A percentile compares a stretch with the other conserved stretches of the same genome.
Conservation (phyloP, 1,139 yeast species). For the Saccharomycopsis hybrid region DNA sequence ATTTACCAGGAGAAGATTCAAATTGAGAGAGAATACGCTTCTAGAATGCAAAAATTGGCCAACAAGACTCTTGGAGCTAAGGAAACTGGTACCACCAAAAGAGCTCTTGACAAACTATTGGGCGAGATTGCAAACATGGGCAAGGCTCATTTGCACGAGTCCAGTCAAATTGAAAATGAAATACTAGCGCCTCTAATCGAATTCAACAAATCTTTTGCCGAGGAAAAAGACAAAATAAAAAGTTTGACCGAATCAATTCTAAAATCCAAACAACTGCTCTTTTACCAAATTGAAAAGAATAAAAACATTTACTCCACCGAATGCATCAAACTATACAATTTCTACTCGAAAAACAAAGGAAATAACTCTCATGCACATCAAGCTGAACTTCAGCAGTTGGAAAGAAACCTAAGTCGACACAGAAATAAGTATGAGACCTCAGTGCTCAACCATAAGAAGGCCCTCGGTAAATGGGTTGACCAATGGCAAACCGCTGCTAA, state of each 20-base stretch:
- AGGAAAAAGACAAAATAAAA: conserved; percentile 42
- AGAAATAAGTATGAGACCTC: conserved; percentile 56
- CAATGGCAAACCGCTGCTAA: conserved; percentile 75
- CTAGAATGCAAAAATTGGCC: conserved; percentile 45
- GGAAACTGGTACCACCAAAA: conserved; percentile 55
- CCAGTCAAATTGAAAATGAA: conserved; percentile 37
- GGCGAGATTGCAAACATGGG: conserved; percentile 49
- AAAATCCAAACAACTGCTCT: conserved; percentile 35
- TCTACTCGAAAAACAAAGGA: conserved; percentile 43
- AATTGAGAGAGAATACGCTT: conserved; percentile 70
- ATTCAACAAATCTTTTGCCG: conserved; percentile 37
- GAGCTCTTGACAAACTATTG: conserved; percentile 53
- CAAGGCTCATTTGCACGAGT: conserved; percentile 40
- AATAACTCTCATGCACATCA: conserved; percentile 55
- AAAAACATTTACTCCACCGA: conserved; percentile 39
- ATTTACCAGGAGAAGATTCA: conserved; percentile 43
- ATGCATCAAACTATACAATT: conserved; percentile 14
- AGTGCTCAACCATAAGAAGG: conserved; percentile 53
- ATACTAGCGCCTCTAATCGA: conserved; percentile 38
- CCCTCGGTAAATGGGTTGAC: conserved; percentile 64
- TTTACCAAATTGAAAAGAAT: conserved; percentile 34
- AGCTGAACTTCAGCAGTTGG: conserved; percentile 60
- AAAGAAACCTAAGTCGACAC: conserved; percentile 40
- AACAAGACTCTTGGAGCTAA: conserved; percentile 42
- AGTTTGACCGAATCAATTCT: conserved; percentile 36